Percentiles rank a stretch among this genome's conserved stretches.
Conservation (phyloP, 805 yeast genomes). For the Starmerella apicola region DNA sequence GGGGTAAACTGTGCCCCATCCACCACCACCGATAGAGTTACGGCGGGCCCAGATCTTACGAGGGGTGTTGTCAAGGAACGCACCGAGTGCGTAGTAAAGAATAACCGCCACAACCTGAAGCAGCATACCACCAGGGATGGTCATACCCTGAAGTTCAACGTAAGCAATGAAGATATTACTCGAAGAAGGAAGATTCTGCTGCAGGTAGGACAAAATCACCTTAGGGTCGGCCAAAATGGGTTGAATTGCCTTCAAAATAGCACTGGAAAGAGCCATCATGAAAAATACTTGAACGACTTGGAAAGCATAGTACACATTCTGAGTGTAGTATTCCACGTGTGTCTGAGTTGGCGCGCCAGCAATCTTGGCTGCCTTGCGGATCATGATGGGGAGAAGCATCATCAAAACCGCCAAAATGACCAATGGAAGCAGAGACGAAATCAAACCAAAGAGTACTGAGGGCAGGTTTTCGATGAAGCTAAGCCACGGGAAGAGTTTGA, state of each 20-base stretch:
- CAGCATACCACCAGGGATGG: slow-evolving; percentile 62
- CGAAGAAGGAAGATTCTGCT: slow-evolving; percentile 72
- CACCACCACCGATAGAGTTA: slow-evolving; percentile 49
- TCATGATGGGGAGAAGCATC: slow-evolving; percentile 76
- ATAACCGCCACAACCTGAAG: slow-evolving; percentile 65
- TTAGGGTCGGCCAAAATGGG: slow-evolving; percentile 56
- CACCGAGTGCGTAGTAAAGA: slow-evolving; percentile 57
- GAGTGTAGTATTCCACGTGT: slow-evolving; percentile 68
- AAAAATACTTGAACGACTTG: slow-evolving; percentile 82
- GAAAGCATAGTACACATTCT: slow-evolving; percentile 80
- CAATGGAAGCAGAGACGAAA: slow-evolving; percentile 81
- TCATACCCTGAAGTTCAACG: slow-evolving; percentile 68
- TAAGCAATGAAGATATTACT: slow-evolving; percentile 82
- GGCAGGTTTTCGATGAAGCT: slow-evolving; percentile 70
- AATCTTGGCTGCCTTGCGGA: slow-evolving; percentile 61
- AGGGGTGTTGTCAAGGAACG: slow-evolving; percentile 71
- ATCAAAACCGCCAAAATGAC: slow-evolving; percentile 68
- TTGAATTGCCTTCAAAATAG: slow-evolving; percentile 67
- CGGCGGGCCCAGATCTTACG: slow-evolving; percentile 80
- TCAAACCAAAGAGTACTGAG: slow-evolving; percentile 53
- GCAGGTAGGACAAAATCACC: slow-evolving; percentile 60
- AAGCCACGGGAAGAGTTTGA: slow-evolving; percentile 41
- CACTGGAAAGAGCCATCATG: slow-evolving; percentile 70
- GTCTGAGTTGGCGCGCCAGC: slow-evolving; percentile 64
- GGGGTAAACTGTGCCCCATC: slow-evolving; percentile 79